These are phyloP conservation scores for Triticum monococcum DNA, from an alignment of 176 grass and related monocot species.

Conservation along the genomic window DNA sequence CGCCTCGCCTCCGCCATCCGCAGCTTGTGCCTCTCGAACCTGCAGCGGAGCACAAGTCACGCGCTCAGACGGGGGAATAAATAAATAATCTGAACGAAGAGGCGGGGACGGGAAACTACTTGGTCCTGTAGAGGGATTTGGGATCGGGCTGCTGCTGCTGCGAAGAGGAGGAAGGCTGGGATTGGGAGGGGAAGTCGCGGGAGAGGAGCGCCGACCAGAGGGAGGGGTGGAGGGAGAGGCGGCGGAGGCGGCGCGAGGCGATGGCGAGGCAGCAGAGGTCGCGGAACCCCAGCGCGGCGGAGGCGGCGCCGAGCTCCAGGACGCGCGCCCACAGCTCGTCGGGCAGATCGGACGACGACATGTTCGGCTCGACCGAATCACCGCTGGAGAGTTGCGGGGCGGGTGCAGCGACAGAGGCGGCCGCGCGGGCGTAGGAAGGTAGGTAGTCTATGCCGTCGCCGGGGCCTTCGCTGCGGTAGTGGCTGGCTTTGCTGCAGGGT, in stretches of 20 bases:
- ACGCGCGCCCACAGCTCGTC: constrained; percentile 83
- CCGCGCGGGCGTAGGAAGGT: background rate
- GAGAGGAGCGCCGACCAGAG: constrained; percentile 71
- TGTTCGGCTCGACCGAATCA: background rate
- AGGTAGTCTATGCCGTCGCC: background rate
- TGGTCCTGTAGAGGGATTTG: constrained; percentile 76
- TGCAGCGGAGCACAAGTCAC: constrained; percentile 10
- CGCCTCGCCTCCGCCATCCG: constrained; percentile 46
- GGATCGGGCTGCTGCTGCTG: constrained; percentile 31
- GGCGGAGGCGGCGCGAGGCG: constrained; percentile 65
- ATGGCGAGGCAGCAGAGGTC: constrained; percentile 89
- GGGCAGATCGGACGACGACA: constrained; percentile 52
- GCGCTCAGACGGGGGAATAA: background rate
- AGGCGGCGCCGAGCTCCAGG: constrained; percentile 66
- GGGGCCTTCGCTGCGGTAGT: background rate
- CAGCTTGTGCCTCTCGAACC: constrained; percentile 84
- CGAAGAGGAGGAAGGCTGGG: constrained; percentile 19
- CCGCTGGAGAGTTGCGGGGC: too few species aligned
- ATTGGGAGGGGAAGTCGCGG: constrained; percentile 65
- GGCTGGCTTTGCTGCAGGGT: background rate
- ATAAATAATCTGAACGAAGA: background rate
- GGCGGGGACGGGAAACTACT: constrained; percentile 21
- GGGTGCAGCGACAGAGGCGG: background rate
- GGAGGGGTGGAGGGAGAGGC: constrained; percentile 57
- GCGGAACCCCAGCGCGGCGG: constrained; percentile 62